Evolutionary conservation across 164 flowering plant species (phyloP).

Genomic region (Berberis thunbergii): DNA sequence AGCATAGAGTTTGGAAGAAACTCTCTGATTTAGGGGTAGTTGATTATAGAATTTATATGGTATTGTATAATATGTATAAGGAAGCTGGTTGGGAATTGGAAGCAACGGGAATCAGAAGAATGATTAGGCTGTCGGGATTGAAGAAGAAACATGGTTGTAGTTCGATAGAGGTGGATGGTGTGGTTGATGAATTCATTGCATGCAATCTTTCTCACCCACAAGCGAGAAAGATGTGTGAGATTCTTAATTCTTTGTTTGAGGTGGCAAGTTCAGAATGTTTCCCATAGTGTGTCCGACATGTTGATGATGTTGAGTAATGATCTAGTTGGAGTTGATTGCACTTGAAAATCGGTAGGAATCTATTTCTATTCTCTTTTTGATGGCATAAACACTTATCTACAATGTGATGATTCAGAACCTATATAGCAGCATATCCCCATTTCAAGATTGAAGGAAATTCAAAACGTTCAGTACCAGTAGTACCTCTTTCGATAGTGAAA

Average conservation of each 20-base stretch:
- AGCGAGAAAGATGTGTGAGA: slow-evolving; percentile 22
- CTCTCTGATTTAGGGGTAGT: background rate
- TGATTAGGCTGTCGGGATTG: slow-evolving; percentile 29
- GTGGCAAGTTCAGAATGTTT: slow-evolving; percentile 14
- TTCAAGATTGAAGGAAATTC: too few species aligned
- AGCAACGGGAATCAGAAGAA: slow-evolving; percentile 35
- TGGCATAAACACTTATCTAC: too few species aligned
- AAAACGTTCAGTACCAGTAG: too few species aligned
- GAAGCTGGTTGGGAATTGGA: slow-evolving; percentile 55
- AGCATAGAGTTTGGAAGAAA: background rate
- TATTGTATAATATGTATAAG: slow-evolving; percentile 40
- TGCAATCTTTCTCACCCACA: slow-evolving; percentile 39
- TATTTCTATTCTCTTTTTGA: too few species aligned
- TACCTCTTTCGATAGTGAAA: too few species aligned
- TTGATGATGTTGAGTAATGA: too few species aligned
- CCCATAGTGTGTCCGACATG: background rate
- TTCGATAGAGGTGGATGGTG: slow-evolving; percentile 48
- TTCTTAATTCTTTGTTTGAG: slow-evolving; percentile 33
- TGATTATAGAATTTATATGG: slow-evolving; percentile 44
- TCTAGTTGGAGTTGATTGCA: too few species aligned
- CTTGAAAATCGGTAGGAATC: too few species aligned
- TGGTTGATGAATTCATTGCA: slow-evolving; percentile 42
- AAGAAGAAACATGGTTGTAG: slow-evolving; percentile 62
- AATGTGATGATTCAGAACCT: too few species aligned
- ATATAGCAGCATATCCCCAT: too few species aligned